These are phyloP conservation scores for Neopestalotiopsis sp. DNA, from an alignment of 2,329 filamentous ascomycete genomes.

Conservation along the genomic window DNA sequence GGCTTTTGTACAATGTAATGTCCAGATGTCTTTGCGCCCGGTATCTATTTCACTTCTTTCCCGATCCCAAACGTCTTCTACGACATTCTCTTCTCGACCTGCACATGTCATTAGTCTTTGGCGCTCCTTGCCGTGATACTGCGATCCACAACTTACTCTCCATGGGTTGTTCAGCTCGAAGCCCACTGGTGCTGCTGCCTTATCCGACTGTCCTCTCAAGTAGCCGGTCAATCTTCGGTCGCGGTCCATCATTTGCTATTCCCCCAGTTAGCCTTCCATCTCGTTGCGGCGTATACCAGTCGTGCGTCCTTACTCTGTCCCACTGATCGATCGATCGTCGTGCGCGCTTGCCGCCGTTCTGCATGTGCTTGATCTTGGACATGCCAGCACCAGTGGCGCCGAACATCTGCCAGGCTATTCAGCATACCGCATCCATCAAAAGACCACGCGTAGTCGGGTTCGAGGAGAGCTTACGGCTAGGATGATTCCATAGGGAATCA, in stretches of 20 bases:
- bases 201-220: conserved; percentile 63
- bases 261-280: conserved; percentile 24
- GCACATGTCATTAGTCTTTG: conserved; percentile 26
- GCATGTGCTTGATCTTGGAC: conserved; percentile 60
- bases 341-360: conserved; percentile 66
- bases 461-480: conserved; percentile 53
- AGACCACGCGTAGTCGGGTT: neutral
- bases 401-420: conserved; percentile 60
- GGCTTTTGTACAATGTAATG: conserved; percentile 20
- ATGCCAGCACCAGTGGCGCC: conserved; percentile 64
- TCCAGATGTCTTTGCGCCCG: neutral
- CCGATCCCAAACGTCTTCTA: conserved; percentile 35
- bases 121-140: conserved; percentile 14
- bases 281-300: neutral
- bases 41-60: conserved; percentile 17
- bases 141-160: conserved; percentile 53
- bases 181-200: conserved; percentile 59
- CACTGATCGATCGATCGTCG: conserved; percentile 67
- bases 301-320: conserved; percentile 58
- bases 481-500: conserved; percentile 71
- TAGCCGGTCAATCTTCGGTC: conserved; percentile 66
- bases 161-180: conserved; percentile 70
- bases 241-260: conserved; percentile 65
- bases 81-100: conserved; percentile 59
- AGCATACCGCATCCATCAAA: conserved; percentile 21